Evolutionary conservation across 2,329 filamentous ascomycete genomes (phyloP).

Genomic region (Tympanopsis confertula): DNA sequence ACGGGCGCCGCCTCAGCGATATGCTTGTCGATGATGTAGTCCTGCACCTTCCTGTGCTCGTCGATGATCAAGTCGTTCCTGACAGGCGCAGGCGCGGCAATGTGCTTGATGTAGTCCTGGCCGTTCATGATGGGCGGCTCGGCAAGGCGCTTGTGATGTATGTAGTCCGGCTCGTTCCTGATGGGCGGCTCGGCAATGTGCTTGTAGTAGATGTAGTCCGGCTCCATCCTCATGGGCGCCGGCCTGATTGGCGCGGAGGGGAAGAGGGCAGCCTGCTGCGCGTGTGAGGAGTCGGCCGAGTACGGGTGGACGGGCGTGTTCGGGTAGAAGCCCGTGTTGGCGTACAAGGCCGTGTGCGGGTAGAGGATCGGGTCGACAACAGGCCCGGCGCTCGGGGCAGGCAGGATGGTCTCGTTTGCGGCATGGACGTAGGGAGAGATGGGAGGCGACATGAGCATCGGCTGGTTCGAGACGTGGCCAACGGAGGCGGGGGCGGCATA

Average conservation of each 20-base stretch:
- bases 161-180: too few species aligned
- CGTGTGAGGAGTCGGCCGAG: too few species aligned
- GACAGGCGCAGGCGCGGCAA: slow-evolving; percentile 37
- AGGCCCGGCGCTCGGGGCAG: slow-evolving; percentile 11
- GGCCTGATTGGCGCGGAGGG: too few species aligned
- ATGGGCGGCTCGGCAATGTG: too few species aligned
- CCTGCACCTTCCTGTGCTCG: slow-evolving; percentile 19
- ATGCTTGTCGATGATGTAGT: slow-evolving; percentile 33
- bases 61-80: slow-evolving; percentile 25
- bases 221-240: too few species aligned
- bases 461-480: slow-evolving; percentile 16
- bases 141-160: too few species aligned
- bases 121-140: too few species aligned
- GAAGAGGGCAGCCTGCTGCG: too few species aligned
- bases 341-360: too few species aligned
- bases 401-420: slow-evolving; percentile 18
- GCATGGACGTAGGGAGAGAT: slow-evolving; percentile 38
- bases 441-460: slow-evolving; percentile 41
- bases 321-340: too few species aligned
- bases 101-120: slow-evolving; percentile 26
- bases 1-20: slow-evolving; percentile 11
- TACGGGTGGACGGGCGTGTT: too few species aligned
- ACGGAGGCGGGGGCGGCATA: slow-evolving; percentile 11
- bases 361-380: slow-evolving; percentile 47
- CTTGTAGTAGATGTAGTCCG: too few species aligned